Conservation (phyloP, 306 rosid genomes). For the Gastrolobium villosum region DNA sequence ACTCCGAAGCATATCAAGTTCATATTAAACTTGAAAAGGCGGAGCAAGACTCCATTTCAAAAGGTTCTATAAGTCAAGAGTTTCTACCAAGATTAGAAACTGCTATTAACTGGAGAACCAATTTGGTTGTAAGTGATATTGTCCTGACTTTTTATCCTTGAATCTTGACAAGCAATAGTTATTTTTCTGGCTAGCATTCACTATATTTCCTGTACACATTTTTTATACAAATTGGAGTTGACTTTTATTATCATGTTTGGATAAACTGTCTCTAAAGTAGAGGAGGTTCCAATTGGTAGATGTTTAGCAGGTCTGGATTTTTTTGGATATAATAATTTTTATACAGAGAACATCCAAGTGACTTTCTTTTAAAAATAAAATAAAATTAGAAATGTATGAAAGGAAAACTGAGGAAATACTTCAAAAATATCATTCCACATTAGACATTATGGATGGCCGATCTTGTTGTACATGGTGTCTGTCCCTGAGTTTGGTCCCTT, state of each 20-base stretch:
- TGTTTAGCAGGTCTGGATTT: not conserved
- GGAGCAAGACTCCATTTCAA: constrained; percentile 72
- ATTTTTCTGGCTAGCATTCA: constrained; percentile 18
- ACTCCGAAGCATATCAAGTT: constrained; percentile 86
- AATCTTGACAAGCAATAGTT: constrained; percentile 13
- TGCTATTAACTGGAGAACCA: constrained; percentile 72
- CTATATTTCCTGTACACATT: not conserved
- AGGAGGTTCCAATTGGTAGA: not conserved
- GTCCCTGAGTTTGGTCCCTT: not conserved
- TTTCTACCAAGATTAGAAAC: constrained; percentile 67
- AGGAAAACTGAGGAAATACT: not conserved
- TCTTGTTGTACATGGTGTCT: not conserved
- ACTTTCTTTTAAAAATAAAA: too few species aligned
- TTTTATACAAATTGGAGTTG: not conserved
- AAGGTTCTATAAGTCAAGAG: constrained; percentile 64
- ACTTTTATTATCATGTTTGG: constrained; percentile 29
- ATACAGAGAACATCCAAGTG: not conserved
- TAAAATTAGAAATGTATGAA: not conserved
- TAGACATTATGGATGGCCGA: not conserved
- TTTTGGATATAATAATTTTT: not conserved
- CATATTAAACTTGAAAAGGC: constrained; percentile 70
- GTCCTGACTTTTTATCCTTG: not conserved
- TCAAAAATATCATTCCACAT: not conserved
- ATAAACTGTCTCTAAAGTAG: not conserved
- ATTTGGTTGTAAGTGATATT: constrained; percentile 85